Base-by-base conservation (phyloP, 2,329 filamentous ascomycete species). In the Fusarium sublunatum region DNA sequence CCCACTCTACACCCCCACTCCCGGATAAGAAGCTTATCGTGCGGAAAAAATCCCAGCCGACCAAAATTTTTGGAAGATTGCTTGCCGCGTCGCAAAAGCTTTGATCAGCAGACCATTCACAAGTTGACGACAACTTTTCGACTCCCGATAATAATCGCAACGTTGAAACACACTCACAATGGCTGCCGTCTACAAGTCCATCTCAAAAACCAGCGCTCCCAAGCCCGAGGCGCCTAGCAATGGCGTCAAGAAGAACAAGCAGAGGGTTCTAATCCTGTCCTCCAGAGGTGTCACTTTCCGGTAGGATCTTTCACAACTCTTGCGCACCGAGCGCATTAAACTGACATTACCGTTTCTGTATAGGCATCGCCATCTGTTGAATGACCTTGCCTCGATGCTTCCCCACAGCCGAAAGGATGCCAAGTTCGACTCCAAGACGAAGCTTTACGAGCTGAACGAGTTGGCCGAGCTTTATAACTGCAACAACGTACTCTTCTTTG, bases 381-480 rank as follows among this genome's bases (percentile, higher is more conserved):
- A 93, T 73, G 95, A 99, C 73, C 83, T 99, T 43, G 88, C 92
- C 55, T 85, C 90, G 28, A 88, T 99, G 77, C 88, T 99, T 66
- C 95, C 95, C 3, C 95, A 99, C 76, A 89, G 89, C 67, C 88
- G 92, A 73, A 97, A 96, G 81, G 95, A 99, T 76, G 92, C 91
- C 70, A 99, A 99, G 79, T 91, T 97, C 67, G 95, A 99, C 77
- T 95, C 92, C 49, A 98, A 98, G 80, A 93, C 91, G 34, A 93
- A 95, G 81, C 84, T 93, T 69, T 85, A 88, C 84, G 82, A 91
- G 74, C 86, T 96, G 47, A 95, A 95, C 79, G 91, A 93, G 73
- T 80, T 87, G 38, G 82, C 83, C 54, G 87, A 90, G 73, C 70
- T 97, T 28, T 95, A 96, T 82, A 96, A 95, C 75, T 96, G 92